phyloP scores from a whole-genome alignment of 352 stramenopile genomes.

The Elongisporangium prolatum region DNA sequence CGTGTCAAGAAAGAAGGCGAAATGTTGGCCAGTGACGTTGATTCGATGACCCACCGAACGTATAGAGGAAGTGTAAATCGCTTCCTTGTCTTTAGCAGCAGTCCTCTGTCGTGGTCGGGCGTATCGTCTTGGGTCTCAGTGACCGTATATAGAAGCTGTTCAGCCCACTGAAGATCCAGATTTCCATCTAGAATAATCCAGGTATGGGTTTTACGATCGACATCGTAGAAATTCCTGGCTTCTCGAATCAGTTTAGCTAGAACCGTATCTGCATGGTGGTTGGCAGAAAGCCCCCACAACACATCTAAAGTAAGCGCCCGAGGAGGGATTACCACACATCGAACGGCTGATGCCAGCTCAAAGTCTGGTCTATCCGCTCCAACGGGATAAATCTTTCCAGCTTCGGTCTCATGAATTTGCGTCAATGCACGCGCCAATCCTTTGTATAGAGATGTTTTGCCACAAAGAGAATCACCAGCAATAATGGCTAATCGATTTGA shows the following conservation, averaged over 20 bases:
- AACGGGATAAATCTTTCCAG: neutral
- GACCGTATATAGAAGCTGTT: conserved; percentile 35
- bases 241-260: conserved; percentile 37
- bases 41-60: conserved; percentile 51
- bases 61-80: conserved; percentile 23
- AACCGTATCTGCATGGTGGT: conserved; percentile 22
- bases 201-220: conserved; percentile 20
- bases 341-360: conserved; percentile 6
- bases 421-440: conserved; percentile 27
- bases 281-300: conserved; percentile 19
- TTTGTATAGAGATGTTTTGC: conserved; percentile 55
- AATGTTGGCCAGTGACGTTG: conserved; percentile 31
- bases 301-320: conserved; percentile 27
- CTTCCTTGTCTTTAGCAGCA: conserved; percentile 37
- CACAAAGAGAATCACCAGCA: conserved; percentile 30
- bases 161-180: conserved; percentile 38
- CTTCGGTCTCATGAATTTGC: conserved; percentile 2
- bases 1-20: conserved; percentile 52
- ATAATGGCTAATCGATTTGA: conserved; percentile 26
- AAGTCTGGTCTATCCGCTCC: neutral
- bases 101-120: conserved; percentile 12
- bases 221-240: conserved; percentile 24
- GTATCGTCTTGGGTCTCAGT: conserved; percentile 14
- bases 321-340: conserved; percentile 35
- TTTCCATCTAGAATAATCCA: conserved; percentile 71